Percentiles rank a stretch among this genome's conserved stretches.
Evolutionary conservation across 192 early-diverging fungal genomes (phyloP).

Genomic region (Rhizophagus sp.): DNA sequence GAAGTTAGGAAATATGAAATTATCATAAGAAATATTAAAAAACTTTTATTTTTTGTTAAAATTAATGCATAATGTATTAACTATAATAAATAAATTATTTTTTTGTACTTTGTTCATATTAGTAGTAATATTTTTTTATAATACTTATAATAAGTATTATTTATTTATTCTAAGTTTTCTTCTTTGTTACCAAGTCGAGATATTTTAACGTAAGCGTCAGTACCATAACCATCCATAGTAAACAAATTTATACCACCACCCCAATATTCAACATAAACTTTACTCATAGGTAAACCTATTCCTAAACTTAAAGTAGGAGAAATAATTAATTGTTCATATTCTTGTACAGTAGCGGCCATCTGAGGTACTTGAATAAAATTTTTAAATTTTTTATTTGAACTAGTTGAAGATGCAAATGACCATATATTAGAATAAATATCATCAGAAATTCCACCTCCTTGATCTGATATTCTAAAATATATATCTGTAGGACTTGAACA

Average conservation of each 20-base stretch:
- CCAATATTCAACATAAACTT: conserved; percentile 95
- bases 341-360: conserved; percentile 77
- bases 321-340: conserved; percentile 43
- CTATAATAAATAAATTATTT: background rate
- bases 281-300: conserved; percentile 89
- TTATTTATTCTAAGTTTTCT: conserved; percentile 51
- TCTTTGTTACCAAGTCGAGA: conserved; percentile 66
- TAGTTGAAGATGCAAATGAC: conserved; percentile 60
- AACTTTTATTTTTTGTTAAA: too few species aligned
- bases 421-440: conserved; percentile 71
- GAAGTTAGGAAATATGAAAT: too few species aligned
- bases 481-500: conserved; percentile 74
- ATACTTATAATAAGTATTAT: too few species aligned
- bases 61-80: too few species aligned
- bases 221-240: conserved; percentile 86
- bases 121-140: too few species aligned
- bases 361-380: conserved; percentile 76
- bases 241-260: conserved; percentile 81
- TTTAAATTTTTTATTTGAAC: conserved; percentile 44
- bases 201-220: conserved; percentile 87
- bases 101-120: background rate
- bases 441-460: conserved; percentile 83
- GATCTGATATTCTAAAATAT: conserved; percentile 90
- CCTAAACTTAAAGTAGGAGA: conserved; percentile 62
- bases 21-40: too few species aligned